Percentiles rank a stretch among this genome's conserved stretches.
Evolutionary conservation across 352 stramenopile species (phyloP).

Genomic region (Thraustochytrium striatum): DNA sequence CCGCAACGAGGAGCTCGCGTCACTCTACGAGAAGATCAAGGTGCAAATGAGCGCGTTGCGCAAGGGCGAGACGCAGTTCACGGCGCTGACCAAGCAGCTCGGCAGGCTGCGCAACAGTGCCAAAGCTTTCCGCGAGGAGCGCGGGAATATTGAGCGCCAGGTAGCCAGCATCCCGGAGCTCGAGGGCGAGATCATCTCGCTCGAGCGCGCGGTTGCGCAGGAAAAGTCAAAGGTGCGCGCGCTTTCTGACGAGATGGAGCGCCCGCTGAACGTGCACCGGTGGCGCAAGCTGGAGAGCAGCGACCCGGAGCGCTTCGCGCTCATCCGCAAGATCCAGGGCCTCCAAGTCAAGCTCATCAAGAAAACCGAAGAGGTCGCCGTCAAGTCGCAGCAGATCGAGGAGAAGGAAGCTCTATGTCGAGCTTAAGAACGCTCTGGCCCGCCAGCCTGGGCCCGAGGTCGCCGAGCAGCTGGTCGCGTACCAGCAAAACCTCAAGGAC

Average conservation of each 20-base stretch:
- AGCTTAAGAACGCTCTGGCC: constrained; percentile 86
- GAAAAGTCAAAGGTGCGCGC: constrained; percentile 94
- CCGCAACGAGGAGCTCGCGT: constrained; percentile 90
- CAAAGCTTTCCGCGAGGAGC: constrained; percentile 86
- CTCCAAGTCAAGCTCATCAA: constrained; percentile 88
- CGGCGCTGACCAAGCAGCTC: constrained; percentile 84
- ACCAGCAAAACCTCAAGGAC: constrained; percentile 88
- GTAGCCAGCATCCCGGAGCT: constrained; percentile 71
- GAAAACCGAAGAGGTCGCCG: constrained; percentile 88
- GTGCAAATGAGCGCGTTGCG: constrained; percentile 86
- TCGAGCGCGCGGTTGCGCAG: constrained; percentile 83
- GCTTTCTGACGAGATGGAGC: constrained; percentile 89
- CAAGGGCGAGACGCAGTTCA: constrained; percentile 83
- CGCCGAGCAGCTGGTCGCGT: constrained; percentile 87
- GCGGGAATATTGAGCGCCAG: constrained; percentile 80
- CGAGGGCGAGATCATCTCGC: constrained; percentile 74
- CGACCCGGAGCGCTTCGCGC: constrained; percentile 87
- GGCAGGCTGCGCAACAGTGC: constrained; percentile 85
- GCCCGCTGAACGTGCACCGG: constrained; percentile 94
- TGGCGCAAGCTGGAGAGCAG: constrained; percentile 94
- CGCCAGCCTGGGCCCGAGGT: constrained; percentile 87
- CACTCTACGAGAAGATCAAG: constrained; percentile 95
- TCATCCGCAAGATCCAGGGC: constrained; percentile 93
- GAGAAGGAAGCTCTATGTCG: constrained; percentile 88
- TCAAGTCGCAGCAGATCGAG: constrained; percentile 89